A percentile compares a stretch with the other conserved stretches of the same genome.
Conservation (phyloP, 768 basidiomycete species). For the Trametes coccinea region DNA sequence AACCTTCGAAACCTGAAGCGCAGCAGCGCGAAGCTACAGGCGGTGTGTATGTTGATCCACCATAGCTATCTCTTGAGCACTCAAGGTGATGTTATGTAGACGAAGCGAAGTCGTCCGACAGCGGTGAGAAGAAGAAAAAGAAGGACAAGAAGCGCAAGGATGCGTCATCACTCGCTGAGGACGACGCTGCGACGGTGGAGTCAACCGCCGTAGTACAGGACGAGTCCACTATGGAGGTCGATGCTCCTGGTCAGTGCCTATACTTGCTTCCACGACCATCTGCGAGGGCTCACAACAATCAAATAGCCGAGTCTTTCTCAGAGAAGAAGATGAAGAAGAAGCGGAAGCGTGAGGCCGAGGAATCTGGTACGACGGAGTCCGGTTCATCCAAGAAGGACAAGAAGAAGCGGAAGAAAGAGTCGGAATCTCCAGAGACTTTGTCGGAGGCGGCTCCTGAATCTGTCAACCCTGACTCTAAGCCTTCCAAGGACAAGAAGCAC, state of each 20-base stretch:
- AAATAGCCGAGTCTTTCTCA: background rate
- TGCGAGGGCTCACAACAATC: background rate
- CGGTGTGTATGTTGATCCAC: conserved; percentile 25
- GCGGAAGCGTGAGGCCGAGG: conserved; percentile 41
- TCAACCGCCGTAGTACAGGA: background rate
- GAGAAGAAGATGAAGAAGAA: conserved; percentile 45
- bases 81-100: conserved; percentile 2
- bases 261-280: background rate
- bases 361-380: conserved; percentile 8
- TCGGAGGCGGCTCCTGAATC: conserved; percentile 15
- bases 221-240: conserved; percentile 8
- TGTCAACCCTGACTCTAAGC: conserved; percentile 8
- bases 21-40: conserved; percentile 17
- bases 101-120: background rate
- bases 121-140: conserved; percentile 12
- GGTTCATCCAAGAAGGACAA: conserved; percentile 33
- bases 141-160: conserved; percentile 17
- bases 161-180: background rate
- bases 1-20: conserved; percentile 7
- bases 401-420: conserved; percentile 43
- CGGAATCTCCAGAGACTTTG: conserved; percentile 25
- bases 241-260: background rate
- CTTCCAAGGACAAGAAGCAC: conserved; percentile 33
- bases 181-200: background rate
- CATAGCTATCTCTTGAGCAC: background rate